Conservation (phyloP, 139 green algal species). For the Eudorina sp. region DNA sequence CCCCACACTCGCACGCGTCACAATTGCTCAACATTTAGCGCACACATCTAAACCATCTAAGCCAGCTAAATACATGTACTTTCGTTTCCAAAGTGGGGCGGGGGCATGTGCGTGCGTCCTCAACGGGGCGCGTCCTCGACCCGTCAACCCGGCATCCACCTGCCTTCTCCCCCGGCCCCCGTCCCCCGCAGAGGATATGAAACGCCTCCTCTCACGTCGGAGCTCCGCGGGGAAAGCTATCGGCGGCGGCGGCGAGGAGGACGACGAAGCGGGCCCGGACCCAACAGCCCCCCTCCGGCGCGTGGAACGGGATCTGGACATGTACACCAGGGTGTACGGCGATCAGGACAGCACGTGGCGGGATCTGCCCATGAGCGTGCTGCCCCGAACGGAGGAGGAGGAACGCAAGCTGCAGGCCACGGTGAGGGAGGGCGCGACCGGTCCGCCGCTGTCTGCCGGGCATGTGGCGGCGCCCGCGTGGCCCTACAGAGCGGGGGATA, state of each 20-base stretch:
- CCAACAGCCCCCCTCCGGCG: not conserved
- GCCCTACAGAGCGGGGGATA: too few relatives aligned
- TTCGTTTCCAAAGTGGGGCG: too few relatives aligned
- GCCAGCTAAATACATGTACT: too few relatives aligned
- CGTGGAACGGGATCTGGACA: not conserved
- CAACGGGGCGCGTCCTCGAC: too few relatives aligned
- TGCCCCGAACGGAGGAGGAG: slow-evolving; percentile 21
- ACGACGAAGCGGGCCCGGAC: not conserved
- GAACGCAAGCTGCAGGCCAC: not conserved
- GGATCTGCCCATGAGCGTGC: slow-evolving; percentile 22
- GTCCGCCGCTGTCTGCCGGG: too few relatives aligned
- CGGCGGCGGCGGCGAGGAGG: not conserved
- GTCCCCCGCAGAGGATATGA: not conserved
- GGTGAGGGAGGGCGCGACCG: too few relatives aligned
- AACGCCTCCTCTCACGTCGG: not conserved
- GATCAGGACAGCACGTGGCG: not conserved
- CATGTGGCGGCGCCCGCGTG: too few relatives aligned
- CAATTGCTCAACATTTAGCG: too few relatives aligned
- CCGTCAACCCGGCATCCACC: not conserved
- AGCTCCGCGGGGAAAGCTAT: not conserved
- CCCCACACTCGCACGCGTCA: too few relatives aligned
- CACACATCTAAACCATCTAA: too few relatives aligned
- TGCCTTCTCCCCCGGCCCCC: not conserved
- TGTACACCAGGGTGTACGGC: slow-evolving; percentile 13
- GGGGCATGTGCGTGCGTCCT: too few relatives aligned